Evolutionary conservation across 495 filamentous ascomycete genomes (phyloP).

Genomic region (Aspergillus sclerotioniger): DNA sequence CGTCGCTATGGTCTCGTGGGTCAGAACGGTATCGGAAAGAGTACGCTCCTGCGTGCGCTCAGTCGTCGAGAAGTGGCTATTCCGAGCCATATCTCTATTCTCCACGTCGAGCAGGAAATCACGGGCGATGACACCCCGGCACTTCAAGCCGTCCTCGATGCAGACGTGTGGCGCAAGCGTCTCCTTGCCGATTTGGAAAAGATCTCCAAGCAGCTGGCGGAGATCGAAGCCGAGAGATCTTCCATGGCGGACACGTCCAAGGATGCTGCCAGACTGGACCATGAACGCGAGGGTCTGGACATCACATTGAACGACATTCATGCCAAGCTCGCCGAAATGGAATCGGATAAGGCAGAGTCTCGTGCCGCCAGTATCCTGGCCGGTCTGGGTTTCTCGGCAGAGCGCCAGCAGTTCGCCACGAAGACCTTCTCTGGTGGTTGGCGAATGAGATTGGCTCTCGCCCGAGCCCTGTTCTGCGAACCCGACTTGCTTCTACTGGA

Average conservation of each 20-base stretch:
- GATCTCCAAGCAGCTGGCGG: conserved; percentile 74
- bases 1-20: conserved; percentile 95
- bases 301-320: conserved; percentile 87
- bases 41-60: conserved; percentile 85
- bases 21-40: conserved; percentile 99
- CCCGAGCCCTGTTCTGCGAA: conserved; percentile 96
- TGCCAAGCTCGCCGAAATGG: conserved; percentile 93
- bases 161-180: conserved; percentile 98
- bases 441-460: conserved; percentile 96
- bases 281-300: conserved; percentile 85
- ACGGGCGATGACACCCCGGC: conserved; percentile 94
- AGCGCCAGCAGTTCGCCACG: conserved; percentile 88
- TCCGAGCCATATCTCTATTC: conserved; percentile 95
- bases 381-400: conserved; percentile 92
- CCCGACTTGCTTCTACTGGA: conserved; percentile 95
- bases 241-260: conserved; percentile 81
- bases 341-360: conserved; percentile 96
- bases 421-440: conserved; percentile 99
- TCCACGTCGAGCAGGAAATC: conserved; percentile 99
- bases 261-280: conserved; percentile 79
- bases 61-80: conserved; percentile 92
- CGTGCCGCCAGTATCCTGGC: conserved; percentile 94
- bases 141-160: conserved; percentile 92
- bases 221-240: conserved; percentile 75
- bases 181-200: conserved; percentile 90